Conservation (phyloP, 805 yeast genomes). For the Torulaspora franciscae region DNA sequence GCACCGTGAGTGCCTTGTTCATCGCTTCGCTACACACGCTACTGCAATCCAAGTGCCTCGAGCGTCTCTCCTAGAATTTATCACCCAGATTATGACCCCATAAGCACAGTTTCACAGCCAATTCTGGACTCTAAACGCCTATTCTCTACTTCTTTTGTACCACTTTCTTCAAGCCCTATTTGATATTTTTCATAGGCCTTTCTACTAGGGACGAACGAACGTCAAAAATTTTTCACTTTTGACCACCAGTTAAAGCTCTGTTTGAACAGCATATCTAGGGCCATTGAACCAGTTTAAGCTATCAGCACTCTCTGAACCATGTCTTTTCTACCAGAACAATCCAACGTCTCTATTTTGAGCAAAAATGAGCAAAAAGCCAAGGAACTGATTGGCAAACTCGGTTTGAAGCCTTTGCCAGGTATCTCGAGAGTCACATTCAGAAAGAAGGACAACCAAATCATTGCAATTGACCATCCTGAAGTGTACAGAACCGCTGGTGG, state of each 20-base stretch:
- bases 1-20: conserved; percentile 1
- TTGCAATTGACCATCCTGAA: conserved; percentile 90
- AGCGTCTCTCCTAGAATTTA: neutral
- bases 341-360: conserved; percentile 57
- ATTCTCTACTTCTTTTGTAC: neutral
- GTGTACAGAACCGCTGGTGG: conserved; percentile 92
- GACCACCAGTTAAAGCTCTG: neutral
- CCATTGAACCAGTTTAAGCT: neutral
- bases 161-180: neutral
- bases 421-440: conserved; percentile 93
- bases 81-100: neutral
- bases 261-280: neutral
- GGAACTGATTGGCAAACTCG: conserved; percentile 79
- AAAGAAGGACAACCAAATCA: conserved; percentile 84
- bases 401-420: conserved; percentile 85
- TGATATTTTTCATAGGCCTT: neutral
- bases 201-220: neutral
- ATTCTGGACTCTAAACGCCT: neutral
- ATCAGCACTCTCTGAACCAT: conserved; percentile 11
- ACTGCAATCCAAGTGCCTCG: neutral
- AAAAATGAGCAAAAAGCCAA: conserved; percentile 96
- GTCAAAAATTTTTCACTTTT: conserved; percentile 7
- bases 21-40: conserved; percentile 3
- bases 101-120: neutral
- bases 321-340: conserved; percentile 31